phyloP scores from a whole-genome alignment of 768 basidiomycete genomes.

The Leucocoprinus birnbaumii region DNA sequence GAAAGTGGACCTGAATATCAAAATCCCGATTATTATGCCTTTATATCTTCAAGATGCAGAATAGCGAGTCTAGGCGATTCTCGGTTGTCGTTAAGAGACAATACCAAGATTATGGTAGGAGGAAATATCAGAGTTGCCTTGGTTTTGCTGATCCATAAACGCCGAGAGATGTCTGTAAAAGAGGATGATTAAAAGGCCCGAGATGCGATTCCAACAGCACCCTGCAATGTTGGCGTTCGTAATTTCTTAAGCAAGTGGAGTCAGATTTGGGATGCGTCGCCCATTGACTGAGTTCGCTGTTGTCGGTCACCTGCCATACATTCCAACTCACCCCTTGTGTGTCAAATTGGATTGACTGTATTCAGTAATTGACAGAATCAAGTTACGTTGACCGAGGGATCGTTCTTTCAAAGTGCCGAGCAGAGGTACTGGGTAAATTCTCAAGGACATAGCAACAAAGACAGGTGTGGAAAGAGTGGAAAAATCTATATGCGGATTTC shows the following conservation, averaged over 20 bases:
- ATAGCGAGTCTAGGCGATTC: neutral
- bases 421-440: neutral
- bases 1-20: conserved; percentile 11
- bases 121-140: conserved; percentile 9
- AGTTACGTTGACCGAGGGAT: neutral
- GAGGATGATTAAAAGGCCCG: neutral
- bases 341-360: neutral
- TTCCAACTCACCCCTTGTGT: too few species aligned
- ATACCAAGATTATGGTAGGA: neutral
- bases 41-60: neutral
- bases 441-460: conserved; percentile 10
- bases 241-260: too few species aligned
- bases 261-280: too few species aligned
- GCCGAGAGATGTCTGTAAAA: neutral
- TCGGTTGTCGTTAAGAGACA: neutral
- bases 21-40: neutral
- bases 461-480: neutral
- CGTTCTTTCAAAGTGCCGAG: neutral
- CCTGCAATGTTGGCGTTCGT: too few species aligned
- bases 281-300: too few species aligned
- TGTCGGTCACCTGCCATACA: too few species aligned
- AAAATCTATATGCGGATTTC: conserved; percentile 48
- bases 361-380: neutral
- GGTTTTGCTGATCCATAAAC: conserved; percentile 6
- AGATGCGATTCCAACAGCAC: neutral